phyloP scores from a whole-genome alignment of 352 stramenopile genomes.

The Phytophthora parvispora region DNA sequence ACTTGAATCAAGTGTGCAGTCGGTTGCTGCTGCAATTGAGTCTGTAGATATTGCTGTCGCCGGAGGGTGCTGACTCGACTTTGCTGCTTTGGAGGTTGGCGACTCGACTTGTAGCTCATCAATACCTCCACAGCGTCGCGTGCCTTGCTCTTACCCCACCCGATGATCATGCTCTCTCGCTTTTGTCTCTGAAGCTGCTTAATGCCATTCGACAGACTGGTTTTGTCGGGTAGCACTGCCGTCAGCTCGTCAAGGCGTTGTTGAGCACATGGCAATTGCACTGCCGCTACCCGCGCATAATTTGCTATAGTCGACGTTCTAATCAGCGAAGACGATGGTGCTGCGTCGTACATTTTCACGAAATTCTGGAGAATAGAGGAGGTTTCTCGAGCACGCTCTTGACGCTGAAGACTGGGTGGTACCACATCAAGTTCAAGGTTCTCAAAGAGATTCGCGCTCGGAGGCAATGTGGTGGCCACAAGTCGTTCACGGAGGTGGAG shows the following conservation, averaged over 20 bases:
- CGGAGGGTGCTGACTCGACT: slow-evolving; percentile 6
- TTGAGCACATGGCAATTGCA: slow-evolving; percentile 26
- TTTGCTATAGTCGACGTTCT: background rate
- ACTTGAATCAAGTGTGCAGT: slow-evolving; percentile 47
- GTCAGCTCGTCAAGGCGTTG: slow-evolving; percentile 29
- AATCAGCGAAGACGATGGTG: background rate
- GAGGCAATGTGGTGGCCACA: slow-evolving; percentile 14
- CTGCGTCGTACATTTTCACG: slow-evolving; percentile 17
- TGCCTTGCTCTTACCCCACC: slow-evolving; percentile 37
- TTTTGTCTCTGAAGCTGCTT: slow-evolving; percentile 55
- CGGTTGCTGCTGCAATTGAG: slow-evolving; percentile 37
- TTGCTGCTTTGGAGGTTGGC: slow-evolving; percentile 9
- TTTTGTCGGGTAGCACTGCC: slow-evolving; percentile 36
- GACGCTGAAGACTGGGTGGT: slow-evolving; percentile 19
- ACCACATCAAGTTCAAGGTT: slow-evolving; percentile 26
- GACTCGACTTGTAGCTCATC: slow-evolving; percentile 6
- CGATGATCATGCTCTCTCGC: slow-evolving; percentile 46
- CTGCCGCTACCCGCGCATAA: background rate
- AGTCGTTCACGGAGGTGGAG: slow-evolving; percentile 38
- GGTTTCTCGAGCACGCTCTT: slow-evolving; percentile 4
- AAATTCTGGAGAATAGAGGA: slow-evolving; percentile 14
- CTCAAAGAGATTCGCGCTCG: slow-evolving; percentile 16
- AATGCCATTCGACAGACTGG: slow-evolving; percentile 43
- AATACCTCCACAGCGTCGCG: background rate
- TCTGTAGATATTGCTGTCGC: slow-evolving; percentile 20